These are phyloP conservation scores for Ophiostoma sp. DNA, from an alignment of 2,329 filamentous ascomycete species.

Conservation along the genomic window DNA sequence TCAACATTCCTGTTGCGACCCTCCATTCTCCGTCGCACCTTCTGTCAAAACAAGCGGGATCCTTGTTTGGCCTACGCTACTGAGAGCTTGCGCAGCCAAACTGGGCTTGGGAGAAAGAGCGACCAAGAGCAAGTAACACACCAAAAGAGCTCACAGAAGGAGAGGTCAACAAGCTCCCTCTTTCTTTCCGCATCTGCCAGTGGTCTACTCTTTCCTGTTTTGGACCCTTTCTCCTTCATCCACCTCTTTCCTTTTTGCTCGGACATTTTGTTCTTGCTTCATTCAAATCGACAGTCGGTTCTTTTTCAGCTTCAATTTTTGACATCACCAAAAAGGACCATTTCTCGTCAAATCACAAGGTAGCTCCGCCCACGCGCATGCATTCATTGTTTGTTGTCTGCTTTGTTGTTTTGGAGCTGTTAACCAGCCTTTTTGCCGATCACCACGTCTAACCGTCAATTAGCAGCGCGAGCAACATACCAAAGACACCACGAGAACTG, in stretches of 20 bases:
- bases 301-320: background rate
- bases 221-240: background rate
- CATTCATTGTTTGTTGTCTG: background rate
- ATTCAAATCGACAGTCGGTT: background rate
- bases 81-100: background rate
- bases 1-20: slow-evolving; percentile 21
- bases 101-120: background rate
- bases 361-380: background rate
- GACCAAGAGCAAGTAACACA: background rate
- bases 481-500: background rate
- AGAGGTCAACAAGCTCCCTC: slow-evolving; percentile 4
- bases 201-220: slow-evolving; percentile 1
- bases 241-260: background rate
- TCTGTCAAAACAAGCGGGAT: slow-evolving; percentile 19
- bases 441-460: background rate
- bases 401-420: background rate
- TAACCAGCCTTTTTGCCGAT: background rate
- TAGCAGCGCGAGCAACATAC: slow-evolving; percentile 1
- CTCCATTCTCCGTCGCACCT: slow-evolving; percentile 20
- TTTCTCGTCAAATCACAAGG: background rate
- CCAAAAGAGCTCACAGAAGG: background rate
- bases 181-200: background rate
- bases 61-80: background rate
- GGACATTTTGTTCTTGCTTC: background rate
- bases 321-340: background rate